Evolutionary conservation across 495 filamentous ascomycete species (phyloP).

Genomic region (Amphirosellinia nigrospora): DNA sequence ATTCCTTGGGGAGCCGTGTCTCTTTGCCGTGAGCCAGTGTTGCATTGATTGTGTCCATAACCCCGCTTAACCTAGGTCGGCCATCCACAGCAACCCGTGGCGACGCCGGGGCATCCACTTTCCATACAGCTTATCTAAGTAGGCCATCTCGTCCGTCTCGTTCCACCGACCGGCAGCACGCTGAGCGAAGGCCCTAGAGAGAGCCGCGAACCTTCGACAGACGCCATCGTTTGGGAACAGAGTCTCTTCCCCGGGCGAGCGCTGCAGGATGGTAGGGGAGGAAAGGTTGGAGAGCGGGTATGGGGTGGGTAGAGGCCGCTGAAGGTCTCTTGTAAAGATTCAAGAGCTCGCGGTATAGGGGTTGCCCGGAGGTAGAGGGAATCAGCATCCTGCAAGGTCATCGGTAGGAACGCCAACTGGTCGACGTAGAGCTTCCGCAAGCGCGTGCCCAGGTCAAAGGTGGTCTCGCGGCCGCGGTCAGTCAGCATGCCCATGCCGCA

Average conservation of each 20-base stretch:
- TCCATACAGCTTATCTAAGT: conserved; percentile 73
- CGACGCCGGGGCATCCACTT: conserved; percentile 84
- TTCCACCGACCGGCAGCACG: conserved; percentile 85
- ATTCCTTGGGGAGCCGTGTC: conserved; percentile 79
- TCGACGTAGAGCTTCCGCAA: conserved; percentile 86
- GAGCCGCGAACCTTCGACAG: conserved; percentile 82
- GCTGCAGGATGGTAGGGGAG: conserved; percentile 76
- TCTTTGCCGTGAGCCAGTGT: conserved; percentile 83
- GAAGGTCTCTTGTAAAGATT: conserved; percentile 89
- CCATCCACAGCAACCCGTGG: conserved; percentile 79
- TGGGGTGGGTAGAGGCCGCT: conserved; percentile 83
- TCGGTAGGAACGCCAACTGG: conserved; percentile 83
- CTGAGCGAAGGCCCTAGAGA: conserved; percentile 81
- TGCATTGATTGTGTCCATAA: conserved; percentile 93
- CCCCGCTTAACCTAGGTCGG: conserved; percentile 81
- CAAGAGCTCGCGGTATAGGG: conserved; percentile 81
- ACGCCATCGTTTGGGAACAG: conserved; percentile 88
- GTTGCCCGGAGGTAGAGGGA: conserved; percentile 86
- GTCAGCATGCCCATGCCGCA: conserved; percentile 90
- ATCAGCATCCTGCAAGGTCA: conserved; percentile 64
- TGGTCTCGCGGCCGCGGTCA: conserved; percentile 83
- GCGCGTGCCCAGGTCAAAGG: conserved; percentile 77
- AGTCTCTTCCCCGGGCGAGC: conserved; percentile 81
- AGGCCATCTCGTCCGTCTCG: conserved; percentile 78
- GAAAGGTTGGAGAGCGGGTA: conserved; percentile 64